Conservation (phyloP, 2,329 filamentous ascomycete genomes). For the Lecanoromycetidae sp. region DNA sequence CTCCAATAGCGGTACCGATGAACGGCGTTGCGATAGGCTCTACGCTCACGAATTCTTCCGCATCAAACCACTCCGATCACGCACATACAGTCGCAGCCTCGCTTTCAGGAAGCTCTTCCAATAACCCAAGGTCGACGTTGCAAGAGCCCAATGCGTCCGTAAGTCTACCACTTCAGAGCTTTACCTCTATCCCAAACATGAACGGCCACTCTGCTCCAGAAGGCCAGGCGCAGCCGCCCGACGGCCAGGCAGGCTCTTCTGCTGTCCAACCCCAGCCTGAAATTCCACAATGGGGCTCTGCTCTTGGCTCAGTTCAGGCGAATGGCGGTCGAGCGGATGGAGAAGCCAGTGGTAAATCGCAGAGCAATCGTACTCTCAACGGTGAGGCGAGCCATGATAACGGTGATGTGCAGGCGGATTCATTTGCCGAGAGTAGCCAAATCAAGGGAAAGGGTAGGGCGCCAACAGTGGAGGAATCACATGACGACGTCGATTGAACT, state of each 20-base stretch:
- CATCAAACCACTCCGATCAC: neutral
- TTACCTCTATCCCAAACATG: neutral
- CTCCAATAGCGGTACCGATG: too few relatives aligned
- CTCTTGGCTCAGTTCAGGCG: neutral
- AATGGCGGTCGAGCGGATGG: neutral
- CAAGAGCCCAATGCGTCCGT: neutral
- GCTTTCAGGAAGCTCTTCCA: neutral
- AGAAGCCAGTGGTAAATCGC: neutral
- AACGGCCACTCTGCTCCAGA: neutral
- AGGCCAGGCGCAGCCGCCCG: neutral
- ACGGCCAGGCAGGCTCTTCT: neutral
- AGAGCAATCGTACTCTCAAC: neutral
- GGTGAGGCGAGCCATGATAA: neutral
- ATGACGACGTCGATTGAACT: constrained; percentile 21
- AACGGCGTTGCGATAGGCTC: neutral
- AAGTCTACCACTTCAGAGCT: neutral
- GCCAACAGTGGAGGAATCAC: constrained; percentile 30
- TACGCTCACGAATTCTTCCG: neutral
- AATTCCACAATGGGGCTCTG: constrained; percentile 4
- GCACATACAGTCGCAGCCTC: neutral
- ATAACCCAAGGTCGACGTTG: neutral
- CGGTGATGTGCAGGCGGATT: neutral
- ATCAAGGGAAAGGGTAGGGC: constrained; percentile 28
- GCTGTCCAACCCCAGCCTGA: neutral
- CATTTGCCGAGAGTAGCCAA: constrained; percentile 12